Evolutionary conservation across 257 asterid genomes (phyloP).

Genomic region (Avicennia marina): DNA sequence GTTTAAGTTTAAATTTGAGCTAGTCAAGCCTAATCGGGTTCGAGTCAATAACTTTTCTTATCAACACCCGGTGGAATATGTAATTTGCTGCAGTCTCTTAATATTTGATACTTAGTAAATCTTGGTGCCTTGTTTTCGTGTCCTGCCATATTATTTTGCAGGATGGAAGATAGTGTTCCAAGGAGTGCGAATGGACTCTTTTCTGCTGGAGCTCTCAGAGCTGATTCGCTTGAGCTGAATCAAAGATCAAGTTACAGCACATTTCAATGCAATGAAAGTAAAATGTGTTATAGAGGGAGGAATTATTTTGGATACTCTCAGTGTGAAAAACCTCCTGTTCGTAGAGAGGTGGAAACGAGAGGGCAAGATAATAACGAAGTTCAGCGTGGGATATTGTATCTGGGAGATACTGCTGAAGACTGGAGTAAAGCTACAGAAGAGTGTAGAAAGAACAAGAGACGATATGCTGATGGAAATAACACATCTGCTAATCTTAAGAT

Average conservation of each 20-base stretch:
- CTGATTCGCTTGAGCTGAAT: constrained; percentile 29
- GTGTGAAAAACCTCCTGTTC: constrained; percentile 8
- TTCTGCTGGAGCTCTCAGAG: constrained; percentile 23
- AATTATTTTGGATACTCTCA: constrained; percentile 4
- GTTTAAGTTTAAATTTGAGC: too few species aligned
- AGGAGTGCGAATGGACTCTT: constrained; percentile 20
- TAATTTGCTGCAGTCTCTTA: constrained; percentile 5
- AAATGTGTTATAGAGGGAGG: constrained; percentile 8
- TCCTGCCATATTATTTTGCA: constrained; percentile 23
- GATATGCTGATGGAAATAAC: constrained; percentile 11
- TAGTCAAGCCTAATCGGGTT: too few species aligned
- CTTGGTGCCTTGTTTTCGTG: neutral
- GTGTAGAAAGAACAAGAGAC: constrained; percentile 21
- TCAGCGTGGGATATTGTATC: constrained; percentile 7
- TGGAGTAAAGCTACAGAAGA: constrained; percentile 44
- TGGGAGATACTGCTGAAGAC: constrained; percentile 27
- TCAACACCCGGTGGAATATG: too few species aligned
- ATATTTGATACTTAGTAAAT: too few species aligned
- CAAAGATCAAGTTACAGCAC: constrained; percentile 22
- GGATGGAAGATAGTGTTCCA: constrained; percentile 47
- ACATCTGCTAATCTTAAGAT: constrained; percentile 17
- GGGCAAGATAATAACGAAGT: constrained; percentile 12
- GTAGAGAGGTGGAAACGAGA: constrained; percentile 16
- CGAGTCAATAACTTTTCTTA: too few species aligned
- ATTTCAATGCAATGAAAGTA: constrained; percentile 19